Evolutionary conservation across 2,329 filamentous ascomycete species (phyloP), one percentile per base, ranked within the genome.

Genomic region (Orbilia brochopaga): DNA sequence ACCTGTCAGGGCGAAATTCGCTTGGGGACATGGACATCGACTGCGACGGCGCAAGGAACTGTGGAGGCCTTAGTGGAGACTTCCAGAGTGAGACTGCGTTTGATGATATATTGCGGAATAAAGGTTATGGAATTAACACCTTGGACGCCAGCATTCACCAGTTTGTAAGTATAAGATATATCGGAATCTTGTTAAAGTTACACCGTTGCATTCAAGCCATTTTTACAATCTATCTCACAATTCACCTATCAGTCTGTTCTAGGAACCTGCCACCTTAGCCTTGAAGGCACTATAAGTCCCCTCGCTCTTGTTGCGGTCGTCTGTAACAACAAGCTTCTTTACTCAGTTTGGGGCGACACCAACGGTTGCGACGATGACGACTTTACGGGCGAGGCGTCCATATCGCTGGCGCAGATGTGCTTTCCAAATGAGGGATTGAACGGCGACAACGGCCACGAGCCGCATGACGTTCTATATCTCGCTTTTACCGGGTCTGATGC

Each of bases 311-410:
- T 86, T 77, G 84, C 83, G 1, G 82, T 86, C 4, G 83, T 86
- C 21, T 86, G 85, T 75, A 79, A 79, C 48, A 78, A 81, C 54
- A 79, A 83, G 74, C 76, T 85, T 76, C 80, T 82, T 73, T 87
- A 87, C 75, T 85, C 84, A 10, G 79, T 87, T 55, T 88, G 85
- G 85, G 86, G 85, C 19, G 85, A 88, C 73, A 83, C 83, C 35
- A 87, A 88, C 72, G 86, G 85, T 48, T 83, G 82, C 53, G 73
- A 74, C 27, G 50, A 69, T 24, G 40, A 74, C 42, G 79, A 83
- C 23, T 78, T 84, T 73, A 82, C 84, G 0, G 85, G 86, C 40
- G 86, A 88, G 74, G 82, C 84, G 0, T 83, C 84, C 24, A 82
- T 88, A 73, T 83, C 84, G 0, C 80, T 88, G 6, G 86, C 84